Conservation (phyloP, 2,329 filamentous ascomycete species). For the Nemania sp. region DNA sequence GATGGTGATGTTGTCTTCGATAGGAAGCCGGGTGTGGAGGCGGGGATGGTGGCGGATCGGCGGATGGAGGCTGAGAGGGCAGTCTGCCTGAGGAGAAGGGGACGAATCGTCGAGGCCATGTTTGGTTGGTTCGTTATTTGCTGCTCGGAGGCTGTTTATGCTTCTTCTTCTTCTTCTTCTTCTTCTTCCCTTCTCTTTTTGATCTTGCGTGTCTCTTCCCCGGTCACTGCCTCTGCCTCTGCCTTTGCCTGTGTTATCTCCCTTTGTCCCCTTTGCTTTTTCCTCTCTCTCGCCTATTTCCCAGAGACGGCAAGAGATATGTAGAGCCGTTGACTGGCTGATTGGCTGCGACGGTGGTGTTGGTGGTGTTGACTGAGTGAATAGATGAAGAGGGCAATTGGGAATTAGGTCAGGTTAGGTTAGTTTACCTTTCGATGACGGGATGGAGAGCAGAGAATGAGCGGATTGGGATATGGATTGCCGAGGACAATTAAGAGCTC, state of each 20-base stretch:
- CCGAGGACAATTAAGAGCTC: conserved; percentile 55
- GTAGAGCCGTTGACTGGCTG: too few relatives aligned
- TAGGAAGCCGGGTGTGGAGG: conserved; percentile 36
- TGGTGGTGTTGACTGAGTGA: too few relatives aligned
- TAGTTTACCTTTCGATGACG: conserved; percentile 35
- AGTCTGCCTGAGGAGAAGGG: conserved; percentile 60
- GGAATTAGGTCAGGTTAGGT: too few relatives aligned
- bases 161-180: background rate
- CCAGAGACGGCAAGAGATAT: too few relatives aligned
- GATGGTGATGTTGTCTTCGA: conserved; percentile 40
- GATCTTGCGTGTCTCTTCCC: too few relatives aligned
- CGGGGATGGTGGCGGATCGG: conserved; percentile 40
- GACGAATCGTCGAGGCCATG: conserved; percentile 63
- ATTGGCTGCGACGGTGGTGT: too few relatives aligned
- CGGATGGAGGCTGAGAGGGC: conserved; percentile 48
- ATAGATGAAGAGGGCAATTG: too few relatives aligned
- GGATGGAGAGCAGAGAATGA: background rate
- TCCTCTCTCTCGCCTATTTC: too few relatives aligned
- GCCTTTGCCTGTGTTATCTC: too few relatives aligned
- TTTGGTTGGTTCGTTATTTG: conserved; percentile 5
- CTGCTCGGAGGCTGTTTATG: background rate
- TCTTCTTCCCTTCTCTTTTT: too few relatives aligned
- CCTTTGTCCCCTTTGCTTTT: too few relatives aligned
- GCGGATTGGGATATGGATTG: conserved; percentile 43
- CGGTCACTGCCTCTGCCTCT: too few relatives aligned